A percentile compares a stretch with the other conserved stretches of the same genome.
phyloP scores from a whole-genome alignment of 2,329 filamentous ascomycete species.

The Penicillium psychrosexuale region DNA sequence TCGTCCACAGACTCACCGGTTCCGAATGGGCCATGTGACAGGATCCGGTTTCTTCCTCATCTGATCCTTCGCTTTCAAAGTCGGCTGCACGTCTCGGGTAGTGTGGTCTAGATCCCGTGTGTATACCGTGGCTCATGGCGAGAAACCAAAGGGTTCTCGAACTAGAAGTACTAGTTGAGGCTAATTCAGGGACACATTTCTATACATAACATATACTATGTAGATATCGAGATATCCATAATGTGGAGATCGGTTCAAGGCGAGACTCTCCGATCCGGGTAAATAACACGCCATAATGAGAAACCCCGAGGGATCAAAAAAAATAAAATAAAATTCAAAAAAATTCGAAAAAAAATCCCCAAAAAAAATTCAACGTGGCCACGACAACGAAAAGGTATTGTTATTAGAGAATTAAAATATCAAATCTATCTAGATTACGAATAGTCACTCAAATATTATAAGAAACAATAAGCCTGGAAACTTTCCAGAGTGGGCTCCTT shows the following conservation, averaged over 20 bases:
- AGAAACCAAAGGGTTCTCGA: not conserved
- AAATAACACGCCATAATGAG: conserved; percentile 19
- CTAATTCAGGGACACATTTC: not conserved
- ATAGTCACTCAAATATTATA: not conserved
- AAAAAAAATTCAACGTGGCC: conserved; percentile 9
- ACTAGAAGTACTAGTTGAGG: not conserved
- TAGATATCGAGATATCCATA: too few relatives aligned
- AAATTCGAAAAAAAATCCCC: not conserved
- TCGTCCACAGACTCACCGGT: not conserved
- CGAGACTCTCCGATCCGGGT: conserved; percentile 10
- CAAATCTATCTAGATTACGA: not conserved
- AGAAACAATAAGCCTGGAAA: not conserved
- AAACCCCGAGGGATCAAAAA: not conserved
- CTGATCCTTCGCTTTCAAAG: conserved; percentile 18
- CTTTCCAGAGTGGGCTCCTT: not conserved
- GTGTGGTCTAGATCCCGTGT: too few relatives aligned
- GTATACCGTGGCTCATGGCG: too few relatives aligned
- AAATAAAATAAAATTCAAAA: not conserved
- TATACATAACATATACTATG: not conserved
- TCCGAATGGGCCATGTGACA: conserved; percentile 10
- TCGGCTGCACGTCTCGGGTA: not conserved
- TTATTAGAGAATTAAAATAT: not conserved
- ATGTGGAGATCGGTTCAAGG: conserved; percentile 11
- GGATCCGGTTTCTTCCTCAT: conserved; percentile 19
- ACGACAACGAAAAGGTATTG: not conserved